Evolutionary conservation across 345 rosid genomes (phyloP).

Genomic region (Brassica cretica): DNA sequence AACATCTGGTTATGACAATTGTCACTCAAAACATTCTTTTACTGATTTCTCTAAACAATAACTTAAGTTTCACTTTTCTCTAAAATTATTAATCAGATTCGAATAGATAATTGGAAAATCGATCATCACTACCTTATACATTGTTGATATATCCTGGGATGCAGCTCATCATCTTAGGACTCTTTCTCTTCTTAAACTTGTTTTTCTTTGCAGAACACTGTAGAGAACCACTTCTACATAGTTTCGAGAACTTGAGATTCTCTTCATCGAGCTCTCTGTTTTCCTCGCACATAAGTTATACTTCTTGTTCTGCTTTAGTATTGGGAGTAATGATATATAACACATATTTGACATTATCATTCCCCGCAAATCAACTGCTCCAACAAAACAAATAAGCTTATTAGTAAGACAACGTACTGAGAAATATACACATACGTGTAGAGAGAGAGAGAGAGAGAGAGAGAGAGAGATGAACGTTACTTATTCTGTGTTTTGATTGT

Average conservation of each 20-base stretch:
- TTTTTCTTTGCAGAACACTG: slow-evolving; percentile 4
- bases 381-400: too few species aligned
- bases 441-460: too few species aligned
- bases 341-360: too few species aligned
- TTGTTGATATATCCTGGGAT: background rate
- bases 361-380: too few species aligned
- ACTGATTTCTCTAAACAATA: background rate
- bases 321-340: too few species aligned
- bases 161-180: slow-evolving; percentile 9
- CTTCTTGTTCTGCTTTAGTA: slow-evolving; percentile 37
- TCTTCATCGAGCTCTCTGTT: slow-evolving; percentile 29
- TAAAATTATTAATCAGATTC: background rate
- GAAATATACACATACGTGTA: too few species aligned
- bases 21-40: slow-evolving; percentile 18
- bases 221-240: slow-evolving; percentile 12
- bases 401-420: too few species aligned
- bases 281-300: slow-evolving; percentile 27
- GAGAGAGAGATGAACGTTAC: too few species aligned
- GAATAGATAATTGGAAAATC: background rate
- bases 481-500: too few species aligned
- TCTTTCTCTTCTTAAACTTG: slow-evolving; percentile 36
- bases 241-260: slow-evolving; percentile 34
- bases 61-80: background rate
- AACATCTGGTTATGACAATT: background rate
- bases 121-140: background rate